Evolutionary conservation across 129 eudicot genomes (phyloP).

Genomic region (Silybum marianum): DNA sequence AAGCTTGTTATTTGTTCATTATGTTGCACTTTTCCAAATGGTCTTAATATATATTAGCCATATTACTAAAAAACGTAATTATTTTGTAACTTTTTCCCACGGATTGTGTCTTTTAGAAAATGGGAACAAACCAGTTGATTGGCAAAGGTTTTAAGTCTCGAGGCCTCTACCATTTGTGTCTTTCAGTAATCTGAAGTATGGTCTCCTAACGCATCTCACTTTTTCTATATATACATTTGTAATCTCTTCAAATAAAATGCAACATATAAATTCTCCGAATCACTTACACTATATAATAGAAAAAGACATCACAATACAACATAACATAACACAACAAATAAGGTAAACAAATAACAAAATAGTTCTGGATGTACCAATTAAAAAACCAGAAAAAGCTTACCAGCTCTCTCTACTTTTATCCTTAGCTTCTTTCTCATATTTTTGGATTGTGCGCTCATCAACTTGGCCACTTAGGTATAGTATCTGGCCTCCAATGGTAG

Average conservation of each 20-base stretch:
- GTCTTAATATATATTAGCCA: background rate
- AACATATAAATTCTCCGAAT: background rate
- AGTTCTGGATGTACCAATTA: background rate
- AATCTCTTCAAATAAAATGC: background rate
- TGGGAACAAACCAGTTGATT: background rate
- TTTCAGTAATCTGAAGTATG: background rate
- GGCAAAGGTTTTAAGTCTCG: background rate
- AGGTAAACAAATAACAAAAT: background rate
- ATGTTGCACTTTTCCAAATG: too few species aligned
- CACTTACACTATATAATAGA: background rate
- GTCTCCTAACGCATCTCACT: background rate
- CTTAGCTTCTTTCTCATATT: constrained; percentile 88
- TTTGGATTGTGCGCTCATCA: constrained; percentile 91
- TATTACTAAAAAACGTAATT: background rate
- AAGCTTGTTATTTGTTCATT: too few species aligned
- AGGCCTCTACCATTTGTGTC: background rate
- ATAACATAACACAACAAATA: background rate
- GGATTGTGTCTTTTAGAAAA: background rate
- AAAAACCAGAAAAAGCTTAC: constrained; percentile 42
- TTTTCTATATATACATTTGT: background rate
- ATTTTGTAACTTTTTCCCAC: background rate
- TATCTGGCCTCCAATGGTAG: constrained; percentile 88
- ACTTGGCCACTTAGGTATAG: constrained; percentile 95
- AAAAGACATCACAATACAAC: background rate
- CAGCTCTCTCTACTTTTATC: constrained; percentile 93